Conservation (phyloP, 108 stramenopile genomes). For the Aurantiochytrium sp. region DNA sequence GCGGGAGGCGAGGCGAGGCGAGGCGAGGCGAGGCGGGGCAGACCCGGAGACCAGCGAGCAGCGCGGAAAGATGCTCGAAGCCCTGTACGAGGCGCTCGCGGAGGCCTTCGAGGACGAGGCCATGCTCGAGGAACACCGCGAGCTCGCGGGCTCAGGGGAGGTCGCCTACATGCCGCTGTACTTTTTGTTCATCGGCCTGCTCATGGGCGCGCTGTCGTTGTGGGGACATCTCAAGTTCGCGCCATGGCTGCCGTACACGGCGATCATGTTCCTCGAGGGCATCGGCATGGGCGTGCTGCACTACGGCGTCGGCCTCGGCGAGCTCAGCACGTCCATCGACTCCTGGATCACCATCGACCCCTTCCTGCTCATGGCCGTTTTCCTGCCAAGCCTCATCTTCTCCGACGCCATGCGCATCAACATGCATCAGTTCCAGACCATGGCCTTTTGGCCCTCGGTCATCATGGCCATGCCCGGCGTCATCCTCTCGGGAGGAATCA, state of each 20-base stretch:
- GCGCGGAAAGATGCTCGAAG: too few relatives aligned
- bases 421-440: constrained; percentile 57
- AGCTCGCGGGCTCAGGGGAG: background rate
- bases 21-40: too few relatives aligned
- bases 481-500: constrained; percentile 40
- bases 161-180: constrained; percentile 13
- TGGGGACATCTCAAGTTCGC: background rate
- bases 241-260: background rate
- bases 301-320: background rate
- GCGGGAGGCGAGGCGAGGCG: too few relatives aligned
- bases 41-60: too few relatives aligned
- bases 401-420: constrained; percentile 69
- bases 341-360: constrained; percentile 66
- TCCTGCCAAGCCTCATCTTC: constrained; percentile 83
- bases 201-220: background rate
- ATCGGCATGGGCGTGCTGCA: background rate
- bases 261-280: background rate
- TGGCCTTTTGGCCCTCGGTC: constrained; percentile 57
- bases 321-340: constrained; percentile 46
- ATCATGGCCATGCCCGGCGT: constrained; percentile 77
- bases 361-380: constrained; percentile 71
- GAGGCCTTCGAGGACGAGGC: background rate
- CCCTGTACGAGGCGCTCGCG: too few relatives aligned
- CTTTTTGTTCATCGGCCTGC: background rate
- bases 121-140: background rate